Conservation (phyloP, 2,329 filamentous ascomycete species). For the Curvularia hawaiiensis region DNA sequence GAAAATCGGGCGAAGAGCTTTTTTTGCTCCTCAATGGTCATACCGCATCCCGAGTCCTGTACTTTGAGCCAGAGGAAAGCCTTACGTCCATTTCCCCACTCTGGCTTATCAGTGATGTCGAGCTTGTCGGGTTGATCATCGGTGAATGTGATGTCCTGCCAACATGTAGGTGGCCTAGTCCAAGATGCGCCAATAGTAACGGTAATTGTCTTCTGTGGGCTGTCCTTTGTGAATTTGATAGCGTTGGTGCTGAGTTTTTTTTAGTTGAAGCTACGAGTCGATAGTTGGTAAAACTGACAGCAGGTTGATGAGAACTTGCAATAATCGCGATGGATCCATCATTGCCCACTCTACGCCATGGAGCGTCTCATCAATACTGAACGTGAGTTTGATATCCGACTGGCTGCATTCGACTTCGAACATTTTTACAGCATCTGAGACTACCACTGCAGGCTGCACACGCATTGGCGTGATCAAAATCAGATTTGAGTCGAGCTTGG, state of each 20-base stretch:
- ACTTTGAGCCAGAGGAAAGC: conserved; percentile 46
- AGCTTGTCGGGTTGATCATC: conserved; percentile 6
- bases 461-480: conserved; percentile 34
- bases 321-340: conserved; percentile 36
- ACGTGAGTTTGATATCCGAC: conserved; percentile 46
- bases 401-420: conserved; percentile 37
- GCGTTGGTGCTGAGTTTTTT: conserved; percentile 33
- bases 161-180: conserved; percentile 19
- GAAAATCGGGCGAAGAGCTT: conserved; percentile 40
- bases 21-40: conserved; percentile 45
- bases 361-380: conserved; percentile 46
- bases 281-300: conserved; percentile 32
- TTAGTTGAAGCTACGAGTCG: conserved; percentile 26
- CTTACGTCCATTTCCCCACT: conserved; percentile 43
- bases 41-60: conserved; percentile 48
- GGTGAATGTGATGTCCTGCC: conserved; percentile 26
- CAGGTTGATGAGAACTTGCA: conserved; percentile 38
- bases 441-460: conserved; percentile 26
- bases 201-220: conserved; percentile 39
- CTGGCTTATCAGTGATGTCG: conserved; percentile 18
- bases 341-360: conserved; percentile 45
- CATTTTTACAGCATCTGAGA: conserved; percentile 36
- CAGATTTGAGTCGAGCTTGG: conserved; percentile 37
- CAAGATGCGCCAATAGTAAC: conserved; percentile 46
- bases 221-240: conserved; percentile 46